Evolutionary conservation across 2,329 filamentous ascomycete genomes (phyloP), one percentile per base, ranked within the genome.

Genomic region (Trichoderma afroharzianum): DNA sequence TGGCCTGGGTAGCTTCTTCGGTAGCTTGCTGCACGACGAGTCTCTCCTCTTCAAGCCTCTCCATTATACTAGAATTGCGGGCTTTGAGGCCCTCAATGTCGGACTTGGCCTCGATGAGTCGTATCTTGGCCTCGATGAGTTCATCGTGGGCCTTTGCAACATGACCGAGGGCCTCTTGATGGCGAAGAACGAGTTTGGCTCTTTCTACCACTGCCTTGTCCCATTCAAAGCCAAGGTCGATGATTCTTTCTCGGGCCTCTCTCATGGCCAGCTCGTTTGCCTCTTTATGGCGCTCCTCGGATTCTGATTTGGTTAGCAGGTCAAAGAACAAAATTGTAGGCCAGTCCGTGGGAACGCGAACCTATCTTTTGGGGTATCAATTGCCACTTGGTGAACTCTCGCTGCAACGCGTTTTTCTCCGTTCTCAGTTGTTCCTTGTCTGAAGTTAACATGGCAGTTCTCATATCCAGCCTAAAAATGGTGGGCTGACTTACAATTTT

Each of bases 21-120:
- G 80, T 79, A 6, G 84, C 80, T 28, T 80, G 71, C 50, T 74
- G 72, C 18, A 80, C 72, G 7, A 82, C 82, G 7, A 76, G 74
- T 72, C 82, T 82, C 75, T 84, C 85, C 11, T 81, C 78, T 26
- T 87, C 83, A 4, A 92, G 83, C 57, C 82, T 80, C 55, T 83
- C 78, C 69, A 86, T 84, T 71, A 94, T 88, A 62, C 88, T 84
- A 9, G 80, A 76, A 75, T 94, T 93, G 71, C 90, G 90, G 18
- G 84, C 83, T 76, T 88, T 88, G n/a, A 98, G 84, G 6, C 88
- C 88, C 58, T 89, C 85, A 3, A 92, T 81, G 76, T 99, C 96
- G 0, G 94, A 98, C n/a, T 85, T 80, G 1, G 94, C 95, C 83
- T 99, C 96, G 33, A 97, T 87, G 0, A 88, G 83, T 73, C 90